phyloP scores from a whole-genome alignment of 495 filamentous ascomycete species.

The Tetracladium marchalianum region DNA sequence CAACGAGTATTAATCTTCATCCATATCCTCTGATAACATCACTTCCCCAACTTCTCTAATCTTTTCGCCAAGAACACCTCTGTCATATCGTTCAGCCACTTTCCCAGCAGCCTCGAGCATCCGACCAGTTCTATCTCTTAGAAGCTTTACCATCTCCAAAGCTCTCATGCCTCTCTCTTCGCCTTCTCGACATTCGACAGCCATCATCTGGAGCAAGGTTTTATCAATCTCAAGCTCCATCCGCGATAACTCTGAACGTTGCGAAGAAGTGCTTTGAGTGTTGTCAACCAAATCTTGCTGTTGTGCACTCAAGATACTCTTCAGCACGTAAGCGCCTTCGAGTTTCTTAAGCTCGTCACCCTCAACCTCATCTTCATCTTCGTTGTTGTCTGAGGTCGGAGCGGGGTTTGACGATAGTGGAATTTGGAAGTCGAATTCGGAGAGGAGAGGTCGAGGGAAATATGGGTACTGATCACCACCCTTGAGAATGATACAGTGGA shows the following conservation, averaged over 20 bases:
- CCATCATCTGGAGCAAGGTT: slow-evolving; percentile 78
- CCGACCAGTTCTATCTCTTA: slow-evolving; percentile 68
- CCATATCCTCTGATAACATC: slow-evolving; percentile 12
- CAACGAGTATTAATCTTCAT: slow-evolving; percentile 13
- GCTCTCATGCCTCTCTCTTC: slow-evolving; percentile 93
- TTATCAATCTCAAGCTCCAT: slow-evolving; percentile 80
- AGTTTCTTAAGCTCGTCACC: slow-evolving; percentile 31
- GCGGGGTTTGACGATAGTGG: slow-evolving; percentile 50
- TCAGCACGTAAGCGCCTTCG: slow-evolving; percentile 73
- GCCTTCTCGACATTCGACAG: slow-evolving; percentile 79
- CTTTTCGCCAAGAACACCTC: slow-evolving; percentile 72
- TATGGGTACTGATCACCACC: slow-evolving; percentile 88
- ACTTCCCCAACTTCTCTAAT: slow-evolving; percentile 49
- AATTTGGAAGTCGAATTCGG: slow-evolving; percentile 86
- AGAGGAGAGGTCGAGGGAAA: slow-evolving; percentile 85
- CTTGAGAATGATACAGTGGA: slow-evolving; percentile 98
- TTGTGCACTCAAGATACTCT: slow-evolving; percentile 57
- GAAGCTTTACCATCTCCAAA: slow-evolving; percentile 66
- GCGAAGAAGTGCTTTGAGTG: slow-evolving; percentile 43
- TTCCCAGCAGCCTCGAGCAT: slow-evolving; percentile 82
- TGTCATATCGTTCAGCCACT: slow-evolving; percentile 69
- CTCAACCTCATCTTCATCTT: slow-evolving; percentile 28
- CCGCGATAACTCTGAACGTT: slow-evolving; percentile 57
- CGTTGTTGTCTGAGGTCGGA: slow-evolving; percentile 20
- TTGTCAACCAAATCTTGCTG: slow-evolving; percentile 58